These are phyloP conservation scores for Neonectria magnoliae DNA, from an alignment of 2,329 filamentous ascomycete genomes.

Conservation along the genomic window DNA sequence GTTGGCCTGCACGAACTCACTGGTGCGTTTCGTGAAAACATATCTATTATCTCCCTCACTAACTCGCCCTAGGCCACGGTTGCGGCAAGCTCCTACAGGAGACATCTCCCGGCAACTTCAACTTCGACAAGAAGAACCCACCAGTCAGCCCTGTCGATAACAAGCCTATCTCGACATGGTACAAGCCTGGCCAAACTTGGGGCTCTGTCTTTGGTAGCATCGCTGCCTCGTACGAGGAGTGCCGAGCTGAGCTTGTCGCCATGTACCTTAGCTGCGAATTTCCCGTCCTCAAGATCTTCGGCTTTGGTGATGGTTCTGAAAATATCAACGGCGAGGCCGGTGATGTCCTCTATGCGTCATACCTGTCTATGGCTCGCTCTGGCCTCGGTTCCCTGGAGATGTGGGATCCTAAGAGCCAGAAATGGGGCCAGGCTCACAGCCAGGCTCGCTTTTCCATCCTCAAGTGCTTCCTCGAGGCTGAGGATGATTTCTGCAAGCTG, in stretches of 20 bases:
- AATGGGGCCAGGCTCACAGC: conserved; percentile 94
- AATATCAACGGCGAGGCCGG: conserved; percentile 82
- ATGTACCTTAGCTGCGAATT: conserved; percentile 94
- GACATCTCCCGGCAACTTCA: conserved; percentile 81
- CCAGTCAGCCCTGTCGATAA: conserved; percentile 82
- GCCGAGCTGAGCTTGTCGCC: conserved; percentile 91
- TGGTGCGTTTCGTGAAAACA: conserved; percentile 45
- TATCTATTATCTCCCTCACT: conserved; percentile 9
- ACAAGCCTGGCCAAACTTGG: conserved; percentile 96
- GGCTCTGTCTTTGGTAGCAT: conserved; percentile 89
- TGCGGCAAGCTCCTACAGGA: conserved; percentile 95
- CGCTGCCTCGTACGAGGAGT: conserved; percentile 92
- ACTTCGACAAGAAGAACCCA: conserved; percentile 86
- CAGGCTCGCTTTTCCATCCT: conserved; percentile 92
- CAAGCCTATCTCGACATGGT: conserved; percentile 83
- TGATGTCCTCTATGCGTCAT: conserved; percentile 87
- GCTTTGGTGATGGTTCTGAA: conserved; percentile 80
- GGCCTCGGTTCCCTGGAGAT: conserved; percentile 89
- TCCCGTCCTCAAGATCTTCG: conserved; percentile 87
- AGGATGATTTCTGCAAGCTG: conserved; percentile 86
- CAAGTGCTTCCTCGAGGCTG: conserved; percentile 84
- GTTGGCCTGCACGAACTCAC: conserved; percentile 92
- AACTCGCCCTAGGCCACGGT: conserved; percentile 71
- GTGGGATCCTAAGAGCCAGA: conserved; percentile 90
- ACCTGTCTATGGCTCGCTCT: conserved; percentile 94